These are phyloP conservation scores for Coniochaeta ligniaria DNA, from an alignment of 2,329 filamentous ascomycete species.

Conservation along the genomic window DNA sequence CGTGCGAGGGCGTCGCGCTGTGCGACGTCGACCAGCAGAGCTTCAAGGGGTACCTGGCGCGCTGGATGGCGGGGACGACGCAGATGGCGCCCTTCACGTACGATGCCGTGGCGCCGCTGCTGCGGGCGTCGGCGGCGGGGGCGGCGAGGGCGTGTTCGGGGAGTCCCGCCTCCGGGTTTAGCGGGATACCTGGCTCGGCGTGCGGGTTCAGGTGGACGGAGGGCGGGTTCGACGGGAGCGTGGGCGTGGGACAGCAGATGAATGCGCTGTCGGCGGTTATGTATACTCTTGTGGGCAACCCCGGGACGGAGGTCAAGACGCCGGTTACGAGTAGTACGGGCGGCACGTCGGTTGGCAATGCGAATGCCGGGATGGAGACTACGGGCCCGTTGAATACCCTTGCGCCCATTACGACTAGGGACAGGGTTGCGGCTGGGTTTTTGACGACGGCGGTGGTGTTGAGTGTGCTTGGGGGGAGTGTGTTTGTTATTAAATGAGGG, in stretches of 20 bases:
- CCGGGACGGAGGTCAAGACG: conserved; percentile 18
- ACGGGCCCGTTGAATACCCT: conserved; percentile 28
- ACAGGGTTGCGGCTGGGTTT: conserved; percentile 48
- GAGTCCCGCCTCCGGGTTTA: neutral
- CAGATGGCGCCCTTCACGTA: conserved; percentile 57
- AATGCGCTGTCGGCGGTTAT: conserved; percentile 36
- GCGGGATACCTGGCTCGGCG: conserved; percentile 23
- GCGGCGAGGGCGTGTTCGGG: conserved; percentile 52
- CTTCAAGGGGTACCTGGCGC: conserved; percentile 56
- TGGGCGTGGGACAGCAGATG: conserved; percentile 66
- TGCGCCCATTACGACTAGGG: conserved; percentile 42
- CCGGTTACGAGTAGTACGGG: conserved; percentile 45
- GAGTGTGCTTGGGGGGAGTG: conserved; percentile 40
- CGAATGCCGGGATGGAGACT: conserved; percentile 15
- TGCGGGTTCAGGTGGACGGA: conserved; percentile 55
- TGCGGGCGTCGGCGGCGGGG: conserved; percentile 48
- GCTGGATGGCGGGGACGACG: conserved; percentile 55
- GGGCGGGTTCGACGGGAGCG: conserved; percentile 47
- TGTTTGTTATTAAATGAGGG: conserved; percentile 34
- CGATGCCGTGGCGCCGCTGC: conserved; percentile 41
- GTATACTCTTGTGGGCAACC: conserved; percentile 54
- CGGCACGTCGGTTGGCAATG: conserved; percentile 44
- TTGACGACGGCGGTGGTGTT: conserved; percentile 42
- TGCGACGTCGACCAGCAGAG: conserved; percentile 58
- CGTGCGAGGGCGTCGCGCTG: conserved; percentile 53